phyloP scores from a whole-genome alignment of 192 early-diverging fungal species.

The Lunasporangiospora selenospora region DNA sequence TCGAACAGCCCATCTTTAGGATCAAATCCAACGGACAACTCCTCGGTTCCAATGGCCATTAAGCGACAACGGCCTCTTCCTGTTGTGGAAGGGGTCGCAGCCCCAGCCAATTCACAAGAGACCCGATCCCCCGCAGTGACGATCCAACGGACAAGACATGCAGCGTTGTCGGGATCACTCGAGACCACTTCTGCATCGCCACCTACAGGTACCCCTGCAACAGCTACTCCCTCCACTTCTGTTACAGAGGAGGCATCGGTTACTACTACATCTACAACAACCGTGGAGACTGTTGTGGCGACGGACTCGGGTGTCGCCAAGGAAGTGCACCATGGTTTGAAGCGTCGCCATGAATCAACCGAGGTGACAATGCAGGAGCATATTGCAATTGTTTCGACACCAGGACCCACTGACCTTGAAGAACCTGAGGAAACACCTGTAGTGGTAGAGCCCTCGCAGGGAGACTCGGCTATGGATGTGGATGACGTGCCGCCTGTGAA shows the following conservation, averaged over 20 bases:
- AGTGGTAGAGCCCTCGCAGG: constrained; percentile 9
- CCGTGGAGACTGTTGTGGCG: neutral
- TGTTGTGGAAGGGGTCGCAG: constrained; percentile 5
- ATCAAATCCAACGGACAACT: constrained; percentile 26
- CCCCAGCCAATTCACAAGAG: constrained; percentile 15
- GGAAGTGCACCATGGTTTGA: constrained; percentile 24
- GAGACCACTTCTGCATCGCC: constrained; percentile 6
- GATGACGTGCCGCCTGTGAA: constrained; percentile 42
- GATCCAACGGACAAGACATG: constrained; percentile 15
- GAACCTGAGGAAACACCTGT: constrained; percentile 18
- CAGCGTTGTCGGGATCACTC: constrained; percentile 8
- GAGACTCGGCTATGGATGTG: constrained; percentile 30
- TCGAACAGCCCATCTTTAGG: constrained; percentile 18
- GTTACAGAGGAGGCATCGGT: neutral
- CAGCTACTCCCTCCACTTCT: neutral
- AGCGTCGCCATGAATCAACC: constrained; percentile 39
- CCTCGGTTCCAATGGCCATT: constrained; percentile 28
- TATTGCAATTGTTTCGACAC: constrained; percentile 41
- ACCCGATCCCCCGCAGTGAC: neutral
- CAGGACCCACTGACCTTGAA: constrained; percentile 30
- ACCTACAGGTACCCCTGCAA: neutral
- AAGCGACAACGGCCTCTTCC: constrained; percentile 39
- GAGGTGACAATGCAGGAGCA: constrained; percentile 36
- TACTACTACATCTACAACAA: neutral
- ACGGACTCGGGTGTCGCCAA: neutral